These are phyloP conservation scores for Halophytophthora polymorphica DNA, from an alignment of 352 stramenopile species.

Conservation along the genomic window DNA sequence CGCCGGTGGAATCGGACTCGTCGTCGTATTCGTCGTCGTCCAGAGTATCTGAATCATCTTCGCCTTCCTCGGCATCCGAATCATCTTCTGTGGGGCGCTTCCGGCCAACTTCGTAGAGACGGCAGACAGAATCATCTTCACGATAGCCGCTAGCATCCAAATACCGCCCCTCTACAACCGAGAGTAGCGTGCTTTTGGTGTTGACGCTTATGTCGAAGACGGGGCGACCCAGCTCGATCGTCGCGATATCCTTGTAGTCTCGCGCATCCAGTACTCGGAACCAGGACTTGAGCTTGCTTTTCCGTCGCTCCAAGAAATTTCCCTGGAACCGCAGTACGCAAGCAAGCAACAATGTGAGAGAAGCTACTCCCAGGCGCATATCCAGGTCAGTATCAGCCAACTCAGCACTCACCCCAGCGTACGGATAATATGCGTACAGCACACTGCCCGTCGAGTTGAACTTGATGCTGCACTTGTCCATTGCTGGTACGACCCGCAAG, in stretches of 20 bases:
- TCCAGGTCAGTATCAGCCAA: background rate
- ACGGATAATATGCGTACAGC: slow-evolving; percentile 83
- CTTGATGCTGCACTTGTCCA: slow-evolving; percentile 83
- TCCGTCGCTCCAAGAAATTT: slow-evolving; percentile 52
- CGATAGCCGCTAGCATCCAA: slow-evolving; percentile 49
- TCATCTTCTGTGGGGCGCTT: slow-evolving; percentile 85
- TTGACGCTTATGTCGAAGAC: slow-evolving; percentile 76
- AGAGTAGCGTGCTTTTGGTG: slow-evolving; percentile 58
- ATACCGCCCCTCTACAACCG: slow-evolving; percentile 75
- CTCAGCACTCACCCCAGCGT: slow-evolving; percentile 44
- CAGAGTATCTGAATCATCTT: slow-evolving; percentile 64
- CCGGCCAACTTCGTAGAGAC: slow-evolving; percentile 85
- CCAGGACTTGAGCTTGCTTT: slow-evolving; percentile 77
- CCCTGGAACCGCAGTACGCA: slow-evolving; percentile 23
- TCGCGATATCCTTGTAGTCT: slow-evolving; percentile 85
- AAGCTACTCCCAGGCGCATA: background rate
- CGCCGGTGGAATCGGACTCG: slow-evolving; percentile 45
- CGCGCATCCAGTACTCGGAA: slow-evolving; percentile 79
- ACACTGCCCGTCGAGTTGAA: slow-evolving; percentile 70
- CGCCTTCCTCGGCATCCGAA: slow-evolving; percentile 79
- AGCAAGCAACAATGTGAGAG: slow-evolving; percentile 4
- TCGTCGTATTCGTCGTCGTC: slow-evolving; percentile 82
- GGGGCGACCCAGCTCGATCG: slow-evolving; percentile 72
- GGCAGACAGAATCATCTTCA: slow-evolving; percentile 78
- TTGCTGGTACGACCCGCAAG: slow-evolving; percentile 77